A percentile compares a stretch with the other conserved stretches of the same genome.
These are phyloP conservation scores for Yamadazyma aaseri DNA, from an alignment of 1,139 yeast species.

Conservation along the genomic window DNA sequence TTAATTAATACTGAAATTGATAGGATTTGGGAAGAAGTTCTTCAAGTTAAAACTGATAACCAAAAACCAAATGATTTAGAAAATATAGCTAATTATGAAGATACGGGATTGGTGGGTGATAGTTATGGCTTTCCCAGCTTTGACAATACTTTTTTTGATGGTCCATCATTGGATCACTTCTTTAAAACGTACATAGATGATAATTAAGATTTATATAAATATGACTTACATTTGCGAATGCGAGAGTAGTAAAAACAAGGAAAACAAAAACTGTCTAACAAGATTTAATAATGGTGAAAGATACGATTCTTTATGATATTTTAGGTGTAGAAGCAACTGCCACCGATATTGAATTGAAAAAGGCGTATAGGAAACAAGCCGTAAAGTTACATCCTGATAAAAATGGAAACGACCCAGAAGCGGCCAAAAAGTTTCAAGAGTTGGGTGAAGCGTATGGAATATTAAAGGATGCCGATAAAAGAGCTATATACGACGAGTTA, in stretches of 20 bases:
- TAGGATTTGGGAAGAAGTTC: conserved; percentile 9
- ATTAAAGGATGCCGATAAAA: conserved; percentile 34
- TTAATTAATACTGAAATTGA: conserved; percentile 4
- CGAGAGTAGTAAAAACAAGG: no score
- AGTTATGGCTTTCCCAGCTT: background rate
- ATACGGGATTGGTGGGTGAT: conserved; percentile 7
- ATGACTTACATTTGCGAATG: no score
- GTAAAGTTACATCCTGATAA: conserved; percentile 95
- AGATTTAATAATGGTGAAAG: conserved; percentile 74
- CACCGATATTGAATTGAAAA: conserved; percentile 79
- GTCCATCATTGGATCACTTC: conserved; percentile 1
- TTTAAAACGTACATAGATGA: conserved; percentile 1
- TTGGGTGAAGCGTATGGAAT: conserved; percentile 55
- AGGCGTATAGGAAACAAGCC: conserved; percentile 92
- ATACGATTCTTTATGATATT: conserved; percentile 83
- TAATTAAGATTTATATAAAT: background rate
- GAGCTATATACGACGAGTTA: conserved; percentile 42
- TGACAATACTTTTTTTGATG: conserved; percentile 1
- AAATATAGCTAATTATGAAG: conserved; percentile 8
- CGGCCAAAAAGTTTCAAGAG: conserved; percentile 94
- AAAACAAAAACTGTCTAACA: no score
- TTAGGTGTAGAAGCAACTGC: conserved; percentile 81
- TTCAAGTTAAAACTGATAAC: conserved; percentile 6
- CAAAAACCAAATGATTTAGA: conserved; percentile 3
- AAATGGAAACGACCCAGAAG: conserved; percentile 73